phyloP scores from a whole-genome alignment of 192 early-diverging fungal genomes.

The Endogone sp. region DNA sequence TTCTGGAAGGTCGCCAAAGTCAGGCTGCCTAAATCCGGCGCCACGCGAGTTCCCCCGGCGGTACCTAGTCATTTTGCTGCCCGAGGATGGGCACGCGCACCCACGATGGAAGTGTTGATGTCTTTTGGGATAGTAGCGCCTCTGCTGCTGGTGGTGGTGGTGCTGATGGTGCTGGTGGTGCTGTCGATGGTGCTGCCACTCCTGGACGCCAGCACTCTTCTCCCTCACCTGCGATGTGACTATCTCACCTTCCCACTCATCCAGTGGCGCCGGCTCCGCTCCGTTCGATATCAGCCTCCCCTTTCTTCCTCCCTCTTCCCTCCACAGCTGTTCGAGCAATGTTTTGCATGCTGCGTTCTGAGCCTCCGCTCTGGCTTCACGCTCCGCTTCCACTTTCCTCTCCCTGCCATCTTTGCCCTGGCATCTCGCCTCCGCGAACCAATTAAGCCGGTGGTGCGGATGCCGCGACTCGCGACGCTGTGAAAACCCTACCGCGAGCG shows the following conservation, averaged over 20 bases:
- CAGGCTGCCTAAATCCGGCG: too few species aligned
- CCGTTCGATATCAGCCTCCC: neutral
- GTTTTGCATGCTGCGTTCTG: neutral
- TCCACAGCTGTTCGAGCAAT: neutral
- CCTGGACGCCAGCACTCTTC: neutral
- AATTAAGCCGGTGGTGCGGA: neutral
- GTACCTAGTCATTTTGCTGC: too few species aligned
- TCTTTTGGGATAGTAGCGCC: too few species aligned
- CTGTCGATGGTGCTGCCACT: neutral
- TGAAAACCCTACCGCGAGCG: neutral
- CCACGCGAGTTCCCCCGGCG: too few species aligned
- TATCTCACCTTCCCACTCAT: neutral
- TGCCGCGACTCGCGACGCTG: neutral
- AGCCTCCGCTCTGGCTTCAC: neutral
- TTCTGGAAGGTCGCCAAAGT: too few species aligned
- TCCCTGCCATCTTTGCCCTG: neutral
- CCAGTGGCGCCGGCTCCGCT: neutral
- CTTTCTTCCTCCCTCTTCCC: neutral
- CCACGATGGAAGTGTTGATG: too few species aligned
- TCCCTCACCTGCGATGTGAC: neutral
- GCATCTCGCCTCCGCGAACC: neutral
- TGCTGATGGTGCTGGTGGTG: neutral
- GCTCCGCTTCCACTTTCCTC: neutral
- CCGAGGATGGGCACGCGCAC: neutral
- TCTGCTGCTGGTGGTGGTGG: neutral